Evolutionary conservation across 768 basidiomycete genomes (phyloP), one percentile per base, ranked within the genome.

Genomic region (Mycena venus): DNA sequence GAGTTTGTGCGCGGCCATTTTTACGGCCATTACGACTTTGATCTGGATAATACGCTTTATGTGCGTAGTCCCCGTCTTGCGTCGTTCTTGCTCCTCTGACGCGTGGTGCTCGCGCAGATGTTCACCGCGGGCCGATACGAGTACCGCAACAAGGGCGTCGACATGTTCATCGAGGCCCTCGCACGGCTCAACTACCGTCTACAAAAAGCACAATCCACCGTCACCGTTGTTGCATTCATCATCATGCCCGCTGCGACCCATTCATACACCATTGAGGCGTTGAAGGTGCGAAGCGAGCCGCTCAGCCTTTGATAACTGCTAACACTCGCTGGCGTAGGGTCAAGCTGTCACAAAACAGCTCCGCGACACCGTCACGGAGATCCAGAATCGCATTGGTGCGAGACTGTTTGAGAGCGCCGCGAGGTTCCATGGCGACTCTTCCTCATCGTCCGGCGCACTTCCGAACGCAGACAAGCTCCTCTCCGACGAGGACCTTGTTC

Each of bases 91-190:
- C 21, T 72, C 58, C 12, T 78, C 55, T 23, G 60, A 23, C 25
- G n/a, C n/a, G n/a, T n/a, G n/a, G n/a, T n/a, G n/a, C 79, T 38
- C 44, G 38, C 53, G 21, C 81, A 98, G 95, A 92, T 99, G 91
- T 99, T 99, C 85, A 99, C 96, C 19, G 98, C 98, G n/a, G 98
- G 98, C 49, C 92, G 98, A 53, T 99, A 99, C 84, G 98, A 99
- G 83, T 99, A 98, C 84, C 90, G 98, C 49, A 99, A 99, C 88
- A 99, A 99, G 87, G 98, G 98, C 68, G 97, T 99, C 34, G 98
- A 99, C 82, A 98, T 99, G 98, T 99, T 99, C 83, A 98, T 99
- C 78, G 98, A 99, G 85, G 90, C 94, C 21, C 91, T 99, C 69
- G 98, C 98, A 32, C 95, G 98, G 51, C 81, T 91, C 29, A 91